Evolutionary conservation across 1,139 yeast species (phyloP).

Genomic region (Hanseniaspora uvarum): DNA sequence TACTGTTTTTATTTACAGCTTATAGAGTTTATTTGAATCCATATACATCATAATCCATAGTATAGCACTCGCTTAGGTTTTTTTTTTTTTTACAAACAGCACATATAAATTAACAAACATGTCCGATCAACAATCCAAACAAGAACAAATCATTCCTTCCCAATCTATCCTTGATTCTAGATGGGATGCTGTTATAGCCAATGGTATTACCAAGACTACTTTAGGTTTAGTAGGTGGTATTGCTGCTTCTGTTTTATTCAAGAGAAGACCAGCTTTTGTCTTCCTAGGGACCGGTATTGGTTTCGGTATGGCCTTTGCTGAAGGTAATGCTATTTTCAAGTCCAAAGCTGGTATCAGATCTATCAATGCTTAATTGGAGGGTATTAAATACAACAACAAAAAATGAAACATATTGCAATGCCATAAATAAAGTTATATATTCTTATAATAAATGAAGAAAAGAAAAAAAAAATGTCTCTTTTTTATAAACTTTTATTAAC

Average conservation of each 20-base stretch:
- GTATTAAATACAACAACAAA: too few relatives aligned
- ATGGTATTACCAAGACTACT: constrained; percentile 91
- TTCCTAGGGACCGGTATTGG: constrained; percentile 97
- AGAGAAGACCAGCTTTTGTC: constrained; percentile 91
- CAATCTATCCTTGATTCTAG: constrained; percentile 69
- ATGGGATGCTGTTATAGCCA: constrained; percentile 96
- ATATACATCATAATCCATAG: not conserved
- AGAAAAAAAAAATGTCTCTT: not conserved
- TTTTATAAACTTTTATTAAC: not conserved
- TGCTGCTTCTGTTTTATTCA: constrained; percentile 81
- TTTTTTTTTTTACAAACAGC: not conserved
- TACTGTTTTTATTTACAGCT: not conserved
- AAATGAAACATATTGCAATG: too few relatives aligned
- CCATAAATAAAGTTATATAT: constrained; percentile 2
- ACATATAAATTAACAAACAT: constrained; percentile 19
- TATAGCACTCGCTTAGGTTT: not conserved
- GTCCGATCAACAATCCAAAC: constrained; percentile 28
- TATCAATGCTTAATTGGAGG: constrained; percentile 45
- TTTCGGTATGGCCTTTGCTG: constrained; percentile 92
- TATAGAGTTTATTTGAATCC: not conserved
- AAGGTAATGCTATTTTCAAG: constrained; percentile 95
- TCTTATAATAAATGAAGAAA: not conserved
- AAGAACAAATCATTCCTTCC: constrained; percentile 39
- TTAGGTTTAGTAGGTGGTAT: constrained; percentile 93
- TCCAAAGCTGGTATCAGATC: constrained; percentile 64